Evolutionary conservation across 495 filamentous ascomycete species (phyloP).

Genomic region (Cryomyces minteri): DNA sequence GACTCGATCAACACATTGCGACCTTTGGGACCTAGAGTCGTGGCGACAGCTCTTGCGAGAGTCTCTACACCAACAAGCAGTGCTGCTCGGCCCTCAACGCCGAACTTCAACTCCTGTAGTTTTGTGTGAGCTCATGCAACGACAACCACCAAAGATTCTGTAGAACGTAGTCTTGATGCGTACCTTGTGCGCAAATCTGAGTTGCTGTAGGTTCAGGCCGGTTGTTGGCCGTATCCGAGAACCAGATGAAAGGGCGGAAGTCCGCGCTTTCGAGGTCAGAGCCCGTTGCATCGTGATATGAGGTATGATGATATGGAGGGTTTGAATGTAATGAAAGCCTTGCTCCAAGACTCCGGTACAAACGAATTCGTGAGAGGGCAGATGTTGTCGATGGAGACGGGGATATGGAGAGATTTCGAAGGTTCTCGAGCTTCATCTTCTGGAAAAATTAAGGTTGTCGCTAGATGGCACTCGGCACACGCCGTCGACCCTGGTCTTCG

Average conservation of each 20-base stretch:
- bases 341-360: background rate
- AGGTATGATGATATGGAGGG: too few relatives aligned
- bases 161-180: slow-evolving; percentile 12
- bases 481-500: too few relatives aligned
- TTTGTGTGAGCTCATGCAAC: background rate
- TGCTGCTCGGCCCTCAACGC: slow-evolving; percentile 78
- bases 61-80: slow-evolving; percentile 92
- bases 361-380: too few relatives aligned
- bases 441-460: too few relatives aligned
- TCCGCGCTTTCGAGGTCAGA: slow-evolving; percentile 42
- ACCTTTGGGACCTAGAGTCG: slow-evolving; percentile 93
- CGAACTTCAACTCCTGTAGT: slow-evolving; percentile 85
- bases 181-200: slow-evolving; percentile 91
- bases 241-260: slow-evolving; percentile 52
- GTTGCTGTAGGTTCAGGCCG: slow-evolving; percentile 50
- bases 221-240: slow-evolving; percentile 31
- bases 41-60: slow-evolving; percentile 87
- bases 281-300: slow-evolving; percentile 45
- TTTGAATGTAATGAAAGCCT: background rate
- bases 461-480: too few relatives aligned
- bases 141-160: background rate
- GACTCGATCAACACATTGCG: slow-evolving; percentile 97
- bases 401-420: too few relatives aligned
- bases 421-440: too few relatives aligned
- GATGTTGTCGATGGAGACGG: too few relatives aligned